Conservation (phyloP, 75 land plant species). For the Cunninghamia lanceolata region DNA sequence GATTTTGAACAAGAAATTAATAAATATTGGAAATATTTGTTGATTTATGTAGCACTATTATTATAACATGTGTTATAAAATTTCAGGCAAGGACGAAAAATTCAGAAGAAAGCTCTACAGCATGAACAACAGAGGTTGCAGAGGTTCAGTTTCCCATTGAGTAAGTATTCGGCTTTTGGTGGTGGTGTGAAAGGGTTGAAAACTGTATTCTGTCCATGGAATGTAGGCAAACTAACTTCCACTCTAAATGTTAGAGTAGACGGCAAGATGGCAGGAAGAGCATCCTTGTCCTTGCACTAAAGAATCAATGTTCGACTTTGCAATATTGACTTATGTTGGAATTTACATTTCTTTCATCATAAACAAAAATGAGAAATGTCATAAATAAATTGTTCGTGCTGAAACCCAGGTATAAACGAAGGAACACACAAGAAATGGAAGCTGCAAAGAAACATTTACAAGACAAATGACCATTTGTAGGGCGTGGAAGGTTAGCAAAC, state of each 20-base stretch:
- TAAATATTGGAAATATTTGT: too few species aligned
- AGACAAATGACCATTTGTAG: constrained; percentile 76
- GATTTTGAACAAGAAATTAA: too few species aligned
- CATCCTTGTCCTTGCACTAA: too few species aligned
- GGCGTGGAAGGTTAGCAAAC: constrained; percentile 47
- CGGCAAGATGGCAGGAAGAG: neutral
- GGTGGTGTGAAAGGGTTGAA: neutral
- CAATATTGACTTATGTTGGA: neutral
- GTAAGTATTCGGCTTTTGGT: constrained; percentile 31
- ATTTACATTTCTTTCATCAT: neutral
- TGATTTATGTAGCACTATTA: neutral
- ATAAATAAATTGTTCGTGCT: neutral
- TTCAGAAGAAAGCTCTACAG: constrained; percentile 93
- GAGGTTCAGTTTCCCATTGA: too few species aligned
- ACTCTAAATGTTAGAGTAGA: neutral
- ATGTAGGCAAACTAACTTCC: neutral
- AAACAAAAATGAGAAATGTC: neutral
- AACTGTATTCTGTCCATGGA: neutral
- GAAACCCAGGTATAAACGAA: constrained; percentile 74
- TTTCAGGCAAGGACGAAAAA: constrained; percentile 81
- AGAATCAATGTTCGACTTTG: neutral
- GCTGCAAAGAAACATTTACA: constrained; percentile 96
- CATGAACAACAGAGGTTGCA: constrained; percentile 98
- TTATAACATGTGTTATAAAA: neutral
- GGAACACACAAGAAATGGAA: constrained; percentile 95